Evolutionary conservation across 2,329 filamentous ascomycete genomes (phyloP), one percentile per base, ranked within the genome.

Genomic region (Ascochyta lentis): DNA sequence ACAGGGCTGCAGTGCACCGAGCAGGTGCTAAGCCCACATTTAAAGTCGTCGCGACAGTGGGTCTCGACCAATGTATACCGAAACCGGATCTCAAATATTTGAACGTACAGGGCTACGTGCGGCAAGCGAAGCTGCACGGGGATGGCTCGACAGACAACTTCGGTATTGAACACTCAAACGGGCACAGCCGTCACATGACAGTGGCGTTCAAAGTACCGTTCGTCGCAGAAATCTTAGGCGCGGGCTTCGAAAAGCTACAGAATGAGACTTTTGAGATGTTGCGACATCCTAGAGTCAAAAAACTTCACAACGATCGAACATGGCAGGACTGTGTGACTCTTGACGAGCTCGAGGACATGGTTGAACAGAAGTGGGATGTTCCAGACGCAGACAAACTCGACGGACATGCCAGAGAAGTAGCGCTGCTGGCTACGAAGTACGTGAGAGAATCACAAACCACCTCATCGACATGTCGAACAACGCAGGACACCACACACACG

Each of bases 181-280:
- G 60, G 5, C 58, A 61, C 33, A 59, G 50, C 33, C 63, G 57
- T 13, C 67, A 66, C 19, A 78, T 80, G 64, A 78, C 80, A 0
- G 75, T 81, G 1, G 74, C 88, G 1, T 96, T 96, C 71, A 83
- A 81, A 6, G 79, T 81, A 0, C 92, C 92, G 0, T 84, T 91
- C 19, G 86, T 96, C 0, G 90, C 92, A 52, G 93, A 96, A 64
- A 79, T 96, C 56, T 81, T 90, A 23, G 93, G 91, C 49, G 90
- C 91, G 59, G 88, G 89, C 0, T 96, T 92, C 63, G 89, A 92
- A 56, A 90, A 88, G 67, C 82, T 84, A 3, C 83, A 85, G 4
- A 88, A 89, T 66, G 86, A 85, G 13, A 81, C 82, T 1, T 92
- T 90, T 66, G 92, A 86, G 79, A 88, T 87, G 56, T 84, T 92